Evolutionary conservation across 1,139 yeast species (phyloP), one percentile per base, ranked within the genome.

Genomic region (Suhomyces yuchorum): DNA sequence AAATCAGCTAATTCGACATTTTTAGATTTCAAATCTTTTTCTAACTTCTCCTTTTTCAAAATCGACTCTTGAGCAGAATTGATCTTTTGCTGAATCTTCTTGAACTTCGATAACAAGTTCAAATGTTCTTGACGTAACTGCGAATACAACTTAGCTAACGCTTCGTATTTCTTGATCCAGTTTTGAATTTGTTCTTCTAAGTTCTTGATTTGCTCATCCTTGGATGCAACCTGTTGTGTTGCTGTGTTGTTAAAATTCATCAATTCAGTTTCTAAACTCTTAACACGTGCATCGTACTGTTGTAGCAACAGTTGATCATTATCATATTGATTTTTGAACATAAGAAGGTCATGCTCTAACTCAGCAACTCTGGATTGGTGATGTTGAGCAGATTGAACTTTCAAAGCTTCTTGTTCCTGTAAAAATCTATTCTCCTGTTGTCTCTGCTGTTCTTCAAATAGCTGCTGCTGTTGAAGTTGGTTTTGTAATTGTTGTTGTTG

Each of bases 21-120:
- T 69, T 91, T 91, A 14, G 93, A 80, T 64, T 88, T 89, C 65
- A 90, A 71, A 52, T 90, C 97, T 53, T 87, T 83, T 66, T 91
- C 97, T 37, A 88, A 71, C 61, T 82, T 83, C 61, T 91, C 97
- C 56, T 92, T 84, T 67, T 85, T 87, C 57, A 87, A 87, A 53
- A 91, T 83, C 0, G 96, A 88, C 66, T 91, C 97, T 63, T 90
- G 96, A 8, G 97, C 97, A 51, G 96, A 87, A 24, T 92, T 87
- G 8, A 95, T 96, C 66, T 88, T 89, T 57, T 91, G 90, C 67
- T 91, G 96, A 48, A 87, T 79, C 57, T 87, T 86, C 64, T 92
- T 92, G 62, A 87, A 87, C 62, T 87, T 87, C 42, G 88, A 78
- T 58, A 92, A 77, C 53, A 91, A 71, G 53, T 85, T 88, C 62